A percentile compares a stretch with the other conserved stretches of the same genome.
These are phyloP conservation scores for Cyclotella distinguenda DNA, from an alignment of 108 stramenopile genomes.

Conservation along the genomic window DNA sequence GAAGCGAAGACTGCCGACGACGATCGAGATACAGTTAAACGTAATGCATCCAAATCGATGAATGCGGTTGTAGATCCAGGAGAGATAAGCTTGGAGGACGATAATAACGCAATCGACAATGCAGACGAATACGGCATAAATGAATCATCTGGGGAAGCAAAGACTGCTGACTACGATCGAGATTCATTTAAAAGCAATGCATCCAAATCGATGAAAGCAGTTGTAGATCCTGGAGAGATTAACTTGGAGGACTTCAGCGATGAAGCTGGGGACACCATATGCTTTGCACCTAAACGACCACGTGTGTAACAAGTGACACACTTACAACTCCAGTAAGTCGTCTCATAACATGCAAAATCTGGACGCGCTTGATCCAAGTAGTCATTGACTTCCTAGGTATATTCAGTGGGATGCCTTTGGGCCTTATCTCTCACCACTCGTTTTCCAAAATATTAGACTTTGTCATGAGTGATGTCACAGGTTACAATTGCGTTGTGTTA, in stretches of 20 bases:
- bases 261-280: slow-evolving; percentile 26
- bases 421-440: too few species aligned
- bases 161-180: not conserved
- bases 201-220: not conserved
- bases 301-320: too few species aligned
- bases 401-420: too few species aligned
- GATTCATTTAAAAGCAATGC: not conserved
- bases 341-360: too few species aligned
- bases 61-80: slow-evolving; percentile 13
- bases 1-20: slow-evolving; percentile 11
- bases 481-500: too few species aligned
- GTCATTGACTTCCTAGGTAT: too few species aligned
- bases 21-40: not conserved
- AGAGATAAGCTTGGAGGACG: slow-evolving; percentile 35
- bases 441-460: too few species aligned
- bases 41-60: not conserved
- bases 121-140: slow-evolving; percentile 30
- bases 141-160: not conserved
- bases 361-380: too few species aligned
- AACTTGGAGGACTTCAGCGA: slow-evolving; percentile 20
- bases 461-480: too few species aligned
- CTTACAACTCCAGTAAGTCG: too few species aligned
- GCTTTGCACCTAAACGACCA: slow-evolving; percentile 18
- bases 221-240: slow-evolving; percentile 32
- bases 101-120: slow-evolving; percentile 61